Evolutionary conservation across 2,329 filamentous ascomycete species (phyloP).

Genomic region (Remersonia thermophila): DNA sequence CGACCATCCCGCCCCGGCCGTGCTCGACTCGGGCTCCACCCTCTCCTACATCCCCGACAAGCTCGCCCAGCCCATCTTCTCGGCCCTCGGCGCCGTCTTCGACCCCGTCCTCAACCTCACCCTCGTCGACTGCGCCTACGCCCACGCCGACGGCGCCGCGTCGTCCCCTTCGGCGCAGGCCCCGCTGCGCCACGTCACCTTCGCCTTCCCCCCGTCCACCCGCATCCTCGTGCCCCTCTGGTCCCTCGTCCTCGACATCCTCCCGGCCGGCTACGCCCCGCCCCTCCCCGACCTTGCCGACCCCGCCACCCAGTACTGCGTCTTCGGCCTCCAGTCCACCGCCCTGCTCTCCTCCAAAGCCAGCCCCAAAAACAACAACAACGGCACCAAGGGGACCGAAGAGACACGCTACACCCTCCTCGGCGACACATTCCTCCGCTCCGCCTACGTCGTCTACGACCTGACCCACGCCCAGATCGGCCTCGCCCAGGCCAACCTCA

Average conservation of each 20-base stretch:
- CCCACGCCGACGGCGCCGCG: conserved; percentile 23
- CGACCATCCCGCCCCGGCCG: conserved; percentile 29
- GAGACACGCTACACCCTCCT: conserved; percentile 23
- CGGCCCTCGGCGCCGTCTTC: conserved; percentile 27
- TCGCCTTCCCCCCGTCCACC: conserved; percentile 18
- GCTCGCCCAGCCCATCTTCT: conserved; percentile 30
- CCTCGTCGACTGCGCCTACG: conserved; percentile 29
- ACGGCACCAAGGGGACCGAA: neutral
- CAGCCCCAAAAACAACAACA: conserved; percentile 1
- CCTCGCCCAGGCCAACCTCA: conserved; percentile 40
- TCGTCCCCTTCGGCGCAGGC: no score
- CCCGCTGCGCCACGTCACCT: conserved; percentile 24
- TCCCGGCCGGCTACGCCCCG: conserved; percentile 19
- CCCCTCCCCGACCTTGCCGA: neutral
- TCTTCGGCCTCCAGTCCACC: conserved; percentile 41
- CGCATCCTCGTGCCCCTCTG: conserved; percentile 22
- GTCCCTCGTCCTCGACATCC: conserved; percentile 30
- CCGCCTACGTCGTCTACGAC: conserved; percentile 44
- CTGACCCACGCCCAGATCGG: conserved; percentile 37
- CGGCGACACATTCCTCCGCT: conserved; percentile 35
- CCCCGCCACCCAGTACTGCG: conserved; percentile 34
- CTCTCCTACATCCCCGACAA: conserved; percentile 47
- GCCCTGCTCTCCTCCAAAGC: conserved; percentile 21
- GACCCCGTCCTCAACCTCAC: conserved; percentile 23
- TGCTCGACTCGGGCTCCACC: conserved; percentile 59